A percentile compares a stretch with the other conserved stretches of the same genome.
phyloP scores from a whole-genome alignment of 2,329 filamentous ascomycete genomes.

The Claviceps sp. region DNA sequence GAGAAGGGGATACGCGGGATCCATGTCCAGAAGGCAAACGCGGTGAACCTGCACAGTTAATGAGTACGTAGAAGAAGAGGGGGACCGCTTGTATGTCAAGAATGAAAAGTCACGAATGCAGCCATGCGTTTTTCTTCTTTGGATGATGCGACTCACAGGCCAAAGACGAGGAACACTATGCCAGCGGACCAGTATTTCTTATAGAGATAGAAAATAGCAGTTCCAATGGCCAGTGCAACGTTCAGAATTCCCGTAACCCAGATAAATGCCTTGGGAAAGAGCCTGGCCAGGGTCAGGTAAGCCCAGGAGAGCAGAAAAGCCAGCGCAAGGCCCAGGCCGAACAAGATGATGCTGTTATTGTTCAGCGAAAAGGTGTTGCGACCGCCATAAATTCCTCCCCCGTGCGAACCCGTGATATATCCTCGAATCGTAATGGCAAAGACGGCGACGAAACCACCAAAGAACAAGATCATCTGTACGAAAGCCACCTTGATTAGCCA shows the following conservation, averaged over 20 bases:
- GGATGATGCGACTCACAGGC: conserved; percentile 3
- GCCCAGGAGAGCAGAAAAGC: conserved; percentile 61
- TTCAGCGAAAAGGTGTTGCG: conserved; percentile 54
- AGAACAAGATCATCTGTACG: conserved; percentile 51
- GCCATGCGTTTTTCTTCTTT: no score
- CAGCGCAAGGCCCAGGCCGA: conserved; percentile 62
- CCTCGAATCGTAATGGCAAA: conserved; percentile 64
- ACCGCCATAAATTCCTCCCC: conserved; percentile 60
- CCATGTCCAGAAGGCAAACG: conserved; percentile 61
- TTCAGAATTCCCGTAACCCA: conserved; percentile 88
- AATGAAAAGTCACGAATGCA: no score
- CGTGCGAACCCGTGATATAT: conserved; percentile 51
- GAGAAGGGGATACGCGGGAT: conserved; percentile 84
- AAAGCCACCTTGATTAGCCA: background rate
- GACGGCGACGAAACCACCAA: conserved; percentile 61
- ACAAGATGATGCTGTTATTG: conserved; percentile 76
- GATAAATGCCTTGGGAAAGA: conserved; percentile 81
- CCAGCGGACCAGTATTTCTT: conserved; percentile 68
- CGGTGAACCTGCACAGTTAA: conserved; percentile 4
- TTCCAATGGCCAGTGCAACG: conserved; percentile 70
- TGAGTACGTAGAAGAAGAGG: background rate
- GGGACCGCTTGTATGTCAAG: background rate
- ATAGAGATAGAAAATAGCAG: conserved; percentile 73
- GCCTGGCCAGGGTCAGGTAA: conserved; percentile 64
- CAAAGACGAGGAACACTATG: conserved; percentile 74